Evolutionary conservation across 345 rosid genomes (phyloP).

Genomic region (Schrenkiella parvula): DNA sequence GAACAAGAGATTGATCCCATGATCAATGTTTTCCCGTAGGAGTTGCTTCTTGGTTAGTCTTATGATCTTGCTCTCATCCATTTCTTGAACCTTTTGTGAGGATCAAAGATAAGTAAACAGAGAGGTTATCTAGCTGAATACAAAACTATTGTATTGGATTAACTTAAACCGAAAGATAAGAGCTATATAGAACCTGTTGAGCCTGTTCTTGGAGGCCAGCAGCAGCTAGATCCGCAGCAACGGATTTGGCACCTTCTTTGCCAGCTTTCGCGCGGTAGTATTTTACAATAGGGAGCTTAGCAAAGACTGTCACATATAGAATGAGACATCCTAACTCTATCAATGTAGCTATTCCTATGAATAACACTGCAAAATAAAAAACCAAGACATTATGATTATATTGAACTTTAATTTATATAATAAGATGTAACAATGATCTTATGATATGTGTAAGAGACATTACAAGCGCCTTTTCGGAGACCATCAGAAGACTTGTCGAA

Average conservation of each 20-base stretch:
- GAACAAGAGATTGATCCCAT: slow-evolving; percentile 53
- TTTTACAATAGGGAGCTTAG: slow-evolving; percentile 77
- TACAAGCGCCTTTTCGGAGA: slow-evolving; percentile 82
- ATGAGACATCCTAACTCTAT: slow-evolving; percentile 63
- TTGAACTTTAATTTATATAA: neutral
- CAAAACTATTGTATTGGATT: no score
- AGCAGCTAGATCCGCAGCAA: slow-evolving; percentile 71
- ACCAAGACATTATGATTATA: neutral
- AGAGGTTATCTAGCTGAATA: neutral
- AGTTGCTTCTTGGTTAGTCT: slow-evolving; percentile 37
- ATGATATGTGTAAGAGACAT: slow-evolving; percentile 20
- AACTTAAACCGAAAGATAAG: neutral
- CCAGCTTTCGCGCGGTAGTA: slow-evolving; percentile 79
- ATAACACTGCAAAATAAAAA: slow-evolving; percentile 50
- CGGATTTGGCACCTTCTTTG: slow-evolving; percentile 82
- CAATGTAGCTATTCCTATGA: slow-evolving; percentile 53
- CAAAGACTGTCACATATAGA: slow-evolving; percentile 56
- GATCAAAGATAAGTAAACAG: neutral
- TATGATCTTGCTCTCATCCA: slow-evolving; percentile 37
- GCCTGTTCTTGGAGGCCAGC: slow-evolving; percentile 54
- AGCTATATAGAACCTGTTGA: slow-evolving; percentile 2
- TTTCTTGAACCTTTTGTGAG: slow-evolving; percentile 22
- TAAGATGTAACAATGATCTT: neutral
- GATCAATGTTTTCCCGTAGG: slow-evolving; percentile 51
- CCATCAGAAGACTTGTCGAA: slow-evolving; percentile 58